Base-by-base conservation (phyloP, 768 basidiomycete genomes). In the Lactarius sp. region DNA sequence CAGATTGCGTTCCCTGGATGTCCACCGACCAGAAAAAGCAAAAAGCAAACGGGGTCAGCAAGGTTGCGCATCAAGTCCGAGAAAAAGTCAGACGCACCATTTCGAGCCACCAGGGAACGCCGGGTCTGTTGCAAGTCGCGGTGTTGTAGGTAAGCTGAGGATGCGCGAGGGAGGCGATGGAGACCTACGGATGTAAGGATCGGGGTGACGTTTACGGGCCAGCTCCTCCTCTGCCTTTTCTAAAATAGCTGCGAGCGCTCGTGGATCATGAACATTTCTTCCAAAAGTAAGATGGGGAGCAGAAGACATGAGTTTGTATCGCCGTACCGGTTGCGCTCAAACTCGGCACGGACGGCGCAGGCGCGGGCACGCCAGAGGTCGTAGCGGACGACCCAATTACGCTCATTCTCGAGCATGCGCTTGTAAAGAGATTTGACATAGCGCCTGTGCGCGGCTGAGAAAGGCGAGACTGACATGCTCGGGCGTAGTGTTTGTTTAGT, bases 351-450 rank as follows among this genome's bases (percentile, higher is more conserved):
- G 67, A 98, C 92, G 74, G 87, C 78, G 70, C 95, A 75, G 13
- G 95, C 94, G 75, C 88, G 83, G 60, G 79, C 81, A 65, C 95
- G 83, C 93, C 93, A 98, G 1, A 92, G 72, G 71, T 94, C 90
- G 59, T 95, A 79, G 61, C 88, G 81, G 68, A 97, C 80, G 52
- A 84, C 86, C 96, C 96, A 98, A 76, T 98, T 87, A 57, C 96
- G 78, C 53, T 90, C 81, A 70, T 97, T 95, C 70, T 83, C 88
- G 65, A 98, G 82, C 69, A 85, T 84, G 42, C 94, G 87, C 71
- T 83, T 87, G 80, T 97, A 98, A 6, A 98, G 83, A 9, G 90
- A 92, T 78, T 96, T 92, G 73, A 94, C 92, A 72, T 94, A 88
- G 69, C 84, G 81, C 72, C 85, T 84, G 78, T 92, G 90, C 5